Conservation (phyloP, 306 rosid species). For the Dalbergia oliveri region DNA sequence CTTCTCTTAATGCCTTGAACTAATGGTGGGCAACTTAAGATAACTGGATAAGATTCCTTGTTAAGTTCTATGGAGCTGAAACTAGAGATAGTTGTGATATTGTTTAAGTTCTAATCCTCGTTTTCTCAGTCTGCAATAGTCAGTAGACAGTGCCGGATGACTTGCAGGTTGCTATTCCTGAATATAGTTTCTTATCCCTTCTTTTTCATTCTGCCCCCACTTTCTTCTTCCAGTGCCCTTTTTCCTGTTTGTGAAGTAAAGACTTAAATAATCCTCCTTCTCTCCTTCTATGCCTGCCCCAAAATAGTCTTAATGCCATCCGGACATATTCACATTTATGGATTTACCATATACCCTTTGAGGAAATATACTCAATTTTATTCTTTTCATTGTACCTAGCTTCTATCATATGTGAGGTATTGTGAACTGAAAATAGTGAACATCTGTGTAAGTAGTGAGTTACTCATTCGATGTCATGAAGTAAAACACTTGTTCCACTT, state of each 20-base stretch:
- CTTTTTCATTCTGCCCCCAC: background rate
- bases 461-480: background rate
- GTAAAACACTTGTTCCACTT: conserved; percentile 21
- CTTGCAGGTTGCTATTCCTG: background rate
- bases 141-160: background rate
- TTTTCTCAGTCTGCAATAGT: conserved; percentile 19
- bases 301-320: background rate
- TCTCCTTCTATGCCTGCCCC: conserved; percentile 7
- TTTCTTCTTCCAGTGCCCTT: too few species aligned
- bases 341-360: too few species aligned
- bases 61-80: conserved; percentile 2
- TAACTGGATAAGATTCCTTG: conserved; percentile 28
- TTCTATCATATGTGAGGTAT: background rate
- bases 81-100: background rate
- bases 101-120: conserved; percentile 6
- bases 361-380: background rate
- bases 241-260: too few species aligned
- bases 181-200: background rate
- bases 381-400: conserved; percentile 11
- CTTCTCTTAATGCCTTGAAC: conserved; percentile 10
- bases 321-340: too few species aligned
- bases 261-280: background rate
- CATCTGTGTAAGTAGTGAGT: background rate
- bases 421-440: background rate
- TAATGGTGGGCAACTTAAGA: conserved; percentile 21